Evolutionary conservation across 441 rosid species (phyloP).

Genomic region (Erodium moschatum): DNA sequence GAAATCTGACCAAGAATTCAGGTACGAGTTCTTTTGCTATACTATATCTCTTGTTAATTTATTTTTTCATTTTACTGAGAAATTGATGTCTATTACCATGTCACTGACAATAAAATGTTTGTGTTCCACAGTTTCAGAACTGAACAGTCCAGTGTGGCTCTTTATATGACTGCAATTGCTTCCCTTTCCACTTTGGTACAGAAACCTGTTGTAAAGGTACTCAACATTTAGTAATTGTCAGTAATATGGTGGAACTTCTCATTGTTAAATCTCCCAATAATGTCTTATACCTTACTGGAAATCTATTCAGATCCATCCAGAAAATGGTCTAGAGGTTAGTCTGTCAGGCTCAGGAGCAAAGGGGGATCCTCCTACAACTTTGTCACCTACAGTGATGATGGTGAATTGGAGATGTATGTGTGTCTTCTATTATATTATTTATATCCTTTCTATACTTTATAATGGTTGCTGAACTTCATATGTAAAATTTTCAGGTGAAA

Average conservation of each 20-base stretch:
- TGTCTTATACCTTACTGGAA: not conserved
- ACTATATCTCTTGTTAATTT: slow-evolving; percentile 8
- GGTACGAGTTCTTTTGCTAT: slow-evolving; percentile 32
- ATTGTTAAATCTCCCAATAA: slow-evolving; percentile 14
- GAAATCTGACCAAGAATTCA: slow-evolving; percentile 43
- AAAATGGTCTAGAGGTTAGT: slow-evolving; percentile 51
- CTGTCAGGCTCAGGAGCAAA: slow-evolving; percentile 58
- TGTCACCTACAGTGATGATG: slow-evolving; percentile 62
- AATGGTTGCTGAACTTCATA: slow-evolving; percentile 18
- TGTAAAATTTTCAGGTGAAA: slow-evolving; percentile 47
- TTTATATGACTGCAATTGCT: slow-evolving; percentile 81
- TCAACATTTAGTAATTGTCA: slow-evolving; percentile 5
- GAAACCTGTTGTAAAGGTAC: slow-evolving; percentile 60
- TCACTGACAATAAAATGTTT: not conserved
- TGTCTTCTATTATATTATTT: slow-evolving; percentile 4
- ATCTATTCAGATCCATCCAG: slow-evolving; percentile 51
- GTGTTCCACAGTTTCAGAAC: slow-evolving; percentile 53
- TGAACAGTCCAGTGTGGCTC: slow-evolving; percentile 63
- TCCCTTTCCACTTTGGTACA: slow-evolving; percentile 54
- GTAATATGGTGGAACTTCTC: slow-evolving; percentile 11
- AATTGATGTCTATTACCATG: not conserved
- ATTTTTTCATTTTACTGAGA: slow-evolving; percentile 13
- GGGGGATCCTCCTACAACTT: slow-evolving; percentile 69
- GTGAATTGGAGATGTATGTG: slow-evolving; percentile 77
- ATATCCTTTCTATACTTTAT: slow-evolving; percentile 5